These are phyloP conservation scores for Phylloporus arenicola DNA, from an alignment of 768 basidiomycete genomes.

Conservation along the genomic window DNA sequence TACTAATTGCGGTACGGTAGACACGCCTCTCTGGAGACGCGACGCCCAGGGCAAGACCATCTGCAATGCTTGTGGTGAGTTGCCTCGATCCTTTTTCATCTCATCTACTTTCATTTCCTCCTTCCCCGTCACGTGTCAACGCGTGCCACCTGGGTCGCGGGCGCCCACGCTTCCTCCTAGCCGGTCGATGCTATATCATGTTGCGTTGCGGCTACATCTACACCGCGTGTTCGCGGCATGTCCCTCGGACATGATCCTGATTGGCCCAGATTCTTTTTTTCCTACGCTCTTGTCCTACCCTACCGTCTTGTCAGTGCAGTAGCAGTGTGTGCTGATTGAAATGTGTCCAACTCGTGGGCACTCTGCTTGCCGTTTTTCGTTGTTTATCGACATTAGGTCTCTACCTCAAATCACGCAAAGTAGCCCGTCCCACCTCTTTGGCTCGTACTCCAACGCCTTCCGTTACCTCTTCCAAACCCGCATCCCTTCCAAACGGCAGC, in stretches of 20 bases:
- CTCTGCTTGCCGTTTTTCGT: slow-evolving; percentile 30
- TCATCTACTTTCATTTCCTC: slow-evolving; percentile 32
- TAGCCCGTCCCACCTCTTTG: slow-evolving; percentile 63
- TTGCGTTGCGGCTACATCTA: slow-evolving; percentile 28
- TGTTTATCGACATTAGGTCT: slow-evolving; percentile 52
- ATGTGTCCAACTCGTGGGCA: slow-evolving; percentile 36
- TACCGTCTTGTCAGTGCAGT: slow-evolving; percentile 32
- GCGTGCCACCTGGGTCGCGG: slow-evolving; percentile 31
- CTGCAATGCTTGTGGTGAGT: slow-evolving; percentile 89
- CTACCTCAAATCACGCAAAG: slow-evolving; percentile 79
- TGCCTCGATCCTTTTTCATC: slow-evolving; percentile 26
- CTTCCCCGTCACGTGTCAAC: slow-evolving; percentile 37
- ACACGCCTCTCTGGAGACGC: slow-evolving; percentile 81
- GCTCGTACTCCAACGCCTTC: slow-evolving; percentile 36
- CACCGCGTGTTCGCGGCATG: slow-evolving; percentile 33
- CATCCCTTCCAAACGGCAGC: slow-evolving; percentile 31
- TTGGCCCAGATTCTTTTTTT: slow-evolving; percentile 31
- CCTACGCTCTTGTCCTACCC: slow-evolving; percentile 29
- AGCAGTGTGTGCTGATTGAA: slow-evolving; percentile 36
- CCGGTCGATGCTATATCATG: slow-evolving; percentile 30
- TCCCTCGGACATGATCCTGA: slow-evolving; percentile 29
- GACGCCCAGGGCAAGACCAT: slow-evolving; percentile 77
- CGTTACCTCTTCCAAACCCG: slow-evolving; percentile 29
- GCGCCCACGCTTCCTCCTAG: slow-evolving; percentile 26
- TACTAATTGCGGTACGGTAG: slow-evolving; percentile 69